Evolutionary conservation across 1,139 yeast species (phyloP), one percentile per base, ranked within the genome.

Genomic region (Kodamaea derodonti): DNA sequence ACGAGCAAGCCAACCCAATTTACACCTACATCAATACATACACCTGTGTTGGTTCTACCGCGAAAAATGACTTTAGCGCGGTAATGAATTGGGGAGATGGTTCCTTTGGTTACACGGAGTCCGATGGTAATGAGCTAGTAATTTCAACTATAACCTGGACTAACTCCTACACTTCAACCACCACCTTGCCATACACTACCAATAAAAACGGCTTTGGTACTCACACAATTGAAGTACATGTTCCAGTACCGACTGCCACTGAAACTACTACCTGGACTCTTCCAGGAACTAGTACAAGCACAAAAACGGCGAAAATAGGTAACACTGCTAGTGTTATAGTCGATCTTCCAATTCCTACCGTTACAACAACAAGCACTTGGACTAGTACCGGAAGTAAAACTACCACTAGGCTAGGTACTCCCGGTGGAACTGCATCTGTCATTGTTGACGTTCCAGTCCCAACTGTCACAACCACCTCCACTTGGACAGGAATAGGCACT

Each of bases 231-330:
- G 24, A 36, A 18, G 33, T 42, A 1, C 43, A 38, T 10, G 35
- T 33, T 16, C 45, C 45, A 9, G 30, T 17, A 4, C 15, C 27
- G 13, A 34, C 38, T 9, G 18, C 27, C 18, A n/a, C 43, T 7
- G 39, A 44, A 1, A 35, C 39, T 2, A 45, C 49, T 1, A 44
- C 52, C 9, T 36, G 48, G 34, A 35, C 43, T 13, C 36, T 35
- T 6, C 13, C 32, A 2, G 33, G 15, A 4, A 31, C 37, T 9
- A 24, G 39, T 16, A 41, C 49, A 2, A 32, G 42, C n/a, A 42
- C 45, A 4, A 29, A 31, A 12, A 25, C 38, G 3, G 42, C 31
- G 7, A 20, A 27, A 4, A 30, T 37, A 5, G 47, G 46, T 16
- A 43, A 29, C 0, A 37, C 41, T n/a, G 45, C 35, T 8, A 36